Conservation (phyloP, 2,329 filamentous ascomycete genomes). For the Calonectria pauciramosa region DNA sequence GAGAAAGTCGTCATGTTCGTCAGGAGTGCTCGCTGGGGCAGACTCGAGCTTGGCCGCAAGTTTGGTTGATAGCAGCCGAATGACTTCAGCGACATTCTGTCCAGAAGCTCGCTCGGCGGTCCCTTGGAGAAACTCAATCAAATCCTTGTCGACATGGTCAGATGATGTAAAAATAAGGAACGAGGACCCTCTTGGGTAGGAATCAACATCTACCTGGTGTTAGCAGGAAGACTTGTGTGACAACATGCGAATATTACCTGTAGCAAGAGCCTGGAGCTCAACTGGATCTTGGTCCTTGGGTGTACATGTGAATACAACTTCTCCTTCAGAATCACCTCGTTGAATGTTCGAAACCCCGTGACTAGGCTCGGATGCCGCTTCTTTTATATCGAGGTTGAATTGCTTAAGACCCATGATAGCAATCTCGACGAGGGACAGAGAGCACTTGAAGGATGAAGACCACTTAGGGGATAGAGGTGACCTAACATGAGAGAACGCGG, state of each 20-base stretch:
- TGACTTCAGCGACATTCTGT: conserved; percentile 42
- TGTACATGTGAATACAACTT: conserved; percentile 73
- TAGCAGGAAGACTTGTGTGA: background rate
- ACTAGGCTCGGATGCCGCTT: conserved; percentile 57
- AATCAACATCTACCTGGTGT: conserved; percentile 44
- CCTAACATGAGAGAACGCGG: background rate
- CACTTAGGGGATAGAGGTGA: background rate
- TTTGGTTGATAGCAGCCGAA: conserved; percentile 32
- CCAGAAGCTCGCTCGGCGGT: conserved; percentile 49
- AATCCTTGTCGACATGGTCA: conserved; percentile 49
- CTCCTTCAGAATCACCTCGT: conserved; percentile 78
- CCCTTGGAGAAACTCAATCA: conserved; percentile 61
- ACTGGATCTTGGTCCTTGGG: conserved; percentile 48
- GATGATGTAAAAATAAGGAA: conserved; percentile 61
- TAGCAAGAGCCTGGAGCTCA: conserved; percentile 54
- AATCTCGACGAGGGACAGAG: no score
- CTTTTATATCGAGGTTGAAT: conserved; percentile 71
- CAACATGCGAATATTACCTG: conserved; percentile 45
- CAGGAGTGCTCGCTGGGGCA: background rate
- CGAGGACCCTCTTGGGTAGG: conserved; percentile 54
- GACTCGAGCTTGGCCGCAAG: conserved; percentile 30
- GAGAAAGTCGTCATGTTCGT: background rate
- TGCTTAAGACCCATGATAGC: conserved; percentile 73
- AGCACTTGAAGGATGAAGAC: background rate
- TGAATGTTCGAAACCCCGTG: conserved; percentile 67